Evolutionary conservation across 345 rosid species (phyloP), one percentile per base, ranked within the genome.

Genomic region (Zanthoxylum bungeanum): DNA sequence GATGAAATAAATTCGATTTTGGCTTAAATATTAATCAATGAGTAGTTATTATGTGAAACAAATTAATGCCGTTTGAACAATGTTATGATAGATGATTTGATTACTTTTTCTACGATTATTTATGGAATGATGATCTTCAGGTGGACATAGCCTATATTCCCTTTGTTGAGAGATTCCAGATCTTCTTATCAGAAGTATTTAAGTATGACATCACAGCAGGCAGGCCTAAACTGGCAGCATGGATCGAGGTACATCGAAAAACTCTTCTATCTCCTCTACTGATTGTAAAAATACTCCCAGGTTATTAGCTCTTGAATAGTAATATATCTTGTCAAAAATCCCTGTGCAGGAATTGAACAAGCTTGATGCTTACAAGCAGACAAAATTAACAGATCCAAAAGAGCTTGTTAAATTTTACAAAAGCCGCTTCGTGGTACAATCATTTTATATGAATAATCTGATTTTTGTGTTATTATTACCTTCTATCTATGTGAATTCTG

Each of bases 61-160:
- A 42, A 42, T 42, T 42, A 14, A 42, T 42, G 47, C 47, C 17
- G 0, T 42, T 42, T 42, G 3, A 19, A 42, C 19, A 42, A 42
- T 42, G 47, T 14, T 42, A 11, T 42, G 5, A 12, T 42, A 12
- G 4, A 42, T 42, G 47, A 42, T 42, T 42, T 4, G 19, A 14
- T 16, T 42, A 42, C 47, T 42, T 14, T 42, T 16, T 4, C 19
- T 12, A 42, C 0, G 11, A n/a, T 8, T 51, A 24, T 51, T 30
- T 51, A 22, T 24, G 30, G 14, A 72, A 61, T 70, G 19, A 33
- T 59, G 55, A 28, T 78, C 55, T 50, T 21, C 76, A 92, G 98
- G 97, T 78, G 68, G 96, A 90, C 75, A 86, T 88, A 25, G 92
- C 93, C 31, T 89, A 85, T 66, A 81, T 85, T 61, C 78, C 97